Conservation (phyloP, 768 basidiomycete genomes). For the Chalciporus pseudorubinellus region DNA sequence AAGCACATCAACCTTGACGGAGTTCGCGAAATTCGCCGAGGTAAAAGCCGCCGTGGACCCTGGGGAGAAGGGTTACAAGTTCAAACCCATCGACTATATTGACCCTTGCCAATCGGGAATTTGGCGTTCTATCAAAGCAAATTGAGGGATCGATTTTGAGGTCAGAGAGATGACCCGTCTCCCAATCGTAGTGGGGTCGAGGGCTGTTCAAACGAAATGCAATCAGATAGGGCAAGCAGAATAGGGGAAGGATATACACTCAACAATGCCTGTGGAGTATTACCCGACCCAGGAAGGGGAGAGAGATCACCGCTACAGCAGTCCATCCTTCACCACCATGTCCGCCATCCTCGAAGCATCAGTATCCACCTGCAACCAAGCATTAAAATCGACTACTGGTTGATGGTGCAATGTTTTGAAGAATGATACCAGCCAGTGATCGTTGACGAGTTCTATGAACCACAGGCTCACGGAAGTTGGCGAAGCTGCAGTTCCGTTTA, state of each 20-base stretch:
- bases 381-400: too few species aligned
- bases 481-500: too few species aligned
- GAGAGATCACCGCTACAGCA: background rate
- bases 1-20: constrained; percentile 44
- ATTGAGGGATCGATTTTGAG: constrained; percentile 63
- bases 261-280: constrained; percentile 16
- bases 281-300: constrained; percentile 13
- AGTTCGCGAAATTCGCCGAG: constrained; percentile 44
- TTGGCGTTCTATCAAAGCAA: constrained; percentile 42
- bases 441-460: too few species aligned
- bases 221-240: constrained; percentile 3
- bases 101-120: constrained; percentile 53
- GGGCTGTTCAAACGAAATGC: constrained; percentile 36
- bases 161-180: constrained; percentile 37
- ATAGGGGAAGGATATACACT: too few species aligned
- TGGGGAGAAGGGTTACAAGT: constrained; percentile 62
- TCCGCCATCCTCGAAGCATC: constrained; percentile 19
- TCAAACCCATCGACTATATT: constrained; percentile 43
- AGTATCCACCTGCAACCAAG: constrained; percentile 18
- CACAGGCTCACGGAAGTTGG: too few species aligned
- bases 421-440: too few species aligned
- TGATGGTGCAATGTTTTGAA: too few species aligned
- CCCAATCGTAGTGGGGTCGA: constrained; percentile 52
- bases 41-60: constrained; percentile 49
- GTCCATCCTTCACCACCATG: too few species aligned